Percentiles rank a stretch among this genome's conserved stretches.
These are phyloP conservation scores for Clathrospora elynae DNA, from an alignment of 2,329 filamentous ascomycete species.

Conservation along the genomic window DNA sequence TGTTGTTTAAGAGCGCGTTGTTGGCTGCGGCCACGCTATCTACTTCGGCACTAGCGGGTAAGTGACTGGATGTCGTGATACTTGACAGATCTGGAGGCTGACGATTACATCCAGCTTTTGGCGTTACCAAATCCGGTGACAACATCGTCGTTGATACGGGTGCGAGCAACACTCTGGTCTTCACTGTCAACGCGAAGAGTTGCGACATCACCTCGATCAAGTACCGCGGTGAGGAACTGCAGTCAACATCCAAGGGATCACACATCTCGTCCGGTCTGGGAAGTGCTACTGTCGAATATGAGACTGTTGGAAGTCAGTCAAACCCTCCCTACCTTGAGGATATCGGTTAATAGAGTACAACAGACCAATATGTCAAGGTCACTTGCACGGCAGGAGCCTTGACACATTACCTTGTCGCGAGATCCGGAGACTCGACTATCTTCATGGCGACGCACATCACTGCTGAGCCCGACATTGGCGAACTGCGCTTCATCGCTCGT, in stretches of 20 bases:
- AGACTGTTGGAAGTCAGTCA: constrained; percentile 37
- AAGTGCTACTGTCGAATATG: constrained; percentile 60
- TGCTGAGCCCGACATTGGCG: constrained; percentile 50
- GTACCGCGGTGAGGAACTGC: constrained; percentile 64
- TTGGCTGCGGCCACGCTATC: constrained; percentile 36
- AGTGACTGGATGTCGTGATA: not conserved
- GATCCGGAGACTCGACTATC: constrained; percentile 65
- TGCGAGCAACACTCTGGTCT: constrained; percentile 38
- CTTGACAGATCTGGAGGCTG: not conserved
- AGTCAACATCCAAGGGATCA: constrained; percentile 58
- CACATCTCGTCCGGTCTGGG: constrained; percentile 66
- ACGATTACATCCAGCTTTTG: constrained; percentile 34
- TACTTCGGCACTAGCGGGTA: constrained; percentile 34
- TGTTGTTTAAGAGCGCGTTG: constrained; percentile 35
- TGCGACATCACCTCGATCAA: constrained; percentile 69
- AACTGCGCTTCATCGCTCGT: constrained; percentile 68
- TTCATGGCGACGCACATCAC: constrained; percentile 63
- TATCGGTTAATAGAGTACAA: not conserved
- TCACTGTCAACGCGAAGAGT: constrained; percentile 51
- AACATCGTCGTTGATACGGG: constrained; percentile 45
- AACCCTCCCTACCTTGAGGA: not conserved
- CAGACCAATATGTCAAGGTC: constrained; percentile 61
- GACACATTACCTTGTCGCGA: constrained; percentile 68
- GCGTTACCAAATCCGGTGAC: constrained; percentile 38
- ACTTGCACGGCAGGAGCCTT: constrained; percentile 65